Evolutionary conservation across 192 early-diverging fungal species (phyloP), one percentile per base, ranked within the genome.

Genomic region (Rhizophagus sp.): DNA sequence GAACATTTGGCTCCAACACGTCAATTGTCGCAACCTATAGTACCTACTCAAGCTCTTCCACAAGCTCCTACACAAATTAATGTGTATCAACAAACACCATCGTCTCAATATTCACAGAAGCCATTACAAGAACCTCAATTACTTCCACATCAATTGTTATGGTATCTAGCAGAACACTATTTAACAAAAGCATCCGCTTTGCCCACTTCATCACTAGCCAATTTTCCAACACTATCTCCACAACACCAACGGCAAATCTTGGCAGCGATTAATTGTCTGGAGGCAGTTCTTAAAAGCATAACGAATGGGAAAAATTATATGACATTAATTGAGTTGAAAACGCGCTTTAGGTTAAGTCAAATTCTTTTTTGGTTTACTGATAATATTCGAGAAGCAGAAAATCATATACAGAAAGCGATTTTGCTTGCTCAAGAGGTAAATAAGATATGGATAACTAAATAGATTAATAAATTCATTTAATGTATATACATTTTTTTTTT

Each of bases 281-380:
- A 81, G 1, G 81, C 81, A 33, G 82, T 80, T 36, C 25, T 81
- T 4, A 68, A 81, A 4, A 65, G 81, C 8, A 84, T 82, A 74
- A 82, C 76, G 1, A 81, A 81, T 78, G 44, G 82, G 63, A 80
- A 82, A 25, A 82, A 80, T 33, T 66, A 65, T 25, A 69, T 52
- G 50, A 17, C 77, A 27, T 22, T 52, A 33, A 44, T 79, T 27
- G 77, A 79, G 24, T 80, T 81, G 13, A 86, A 84, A 65, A 69
- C 85, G 5, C 63, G 85, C 25, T 74, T 84, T 27, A 72, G 85
- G 1, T 76, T 86, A 36, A 83, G 83, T 13, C 83, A 84, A 78
- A 81, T 86, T 61, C 62, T 86, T 44, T 86, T 84, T 74, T 80
- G 82, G 66, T 83, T 83, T 71, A 84, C 83, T 13, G 85, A 86